These are phyloP conservation scores for Bruguiera hainesii DNA, from an alignment of 441 rosid species.

Conservation along the genomic window DNA sequence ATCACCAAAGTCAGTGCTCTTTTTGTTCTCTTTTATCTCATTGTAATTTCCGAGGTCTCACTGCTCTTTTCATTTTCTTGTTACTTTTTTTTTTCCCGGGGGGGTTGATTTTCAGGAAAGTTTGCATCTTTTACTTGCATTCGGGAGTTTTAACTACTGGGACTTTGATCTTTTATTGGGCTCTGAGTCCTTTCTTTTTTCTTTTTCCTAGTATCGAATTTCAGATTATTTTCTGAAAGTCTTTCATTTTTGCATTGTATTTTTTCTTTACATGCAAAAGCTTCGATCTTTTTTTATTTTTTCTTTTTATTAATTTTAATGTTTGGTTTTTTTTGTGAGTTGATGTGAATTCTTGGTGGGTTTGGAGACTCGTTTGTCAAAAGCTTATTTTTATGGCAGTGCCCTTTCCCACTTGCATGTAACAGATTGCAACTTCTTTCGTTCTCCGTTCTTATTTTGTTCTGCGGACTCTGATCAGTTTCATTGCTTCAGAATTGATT, in stretches of 20 bases:
- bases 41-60: background rate
- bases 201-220: background rate
- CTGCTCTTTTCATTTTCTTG: background rate
- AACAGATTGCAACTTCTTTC: constrained; percentile 17
- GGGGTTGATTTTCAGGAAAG: background rate
- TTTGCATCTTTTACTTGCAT: constrained; percentile 9
- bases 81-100: background rate
- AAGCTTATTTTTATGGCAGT: constrained; percentile 17
- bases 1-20: background rate
- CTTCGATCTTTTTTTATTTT: background rate
- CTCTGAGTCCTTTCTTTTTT: background rate
- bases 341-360: constrained; percentile 3
- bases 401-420: constrained; percentile 31
- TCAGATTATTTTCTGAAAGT: background rate
- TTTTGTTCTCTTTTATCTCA: background rate
- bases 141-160: background rate
- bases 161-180: background rate
- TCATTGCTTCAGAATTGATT: background rate
- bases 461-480: background rate
- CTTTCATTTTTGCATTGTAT: background rate
- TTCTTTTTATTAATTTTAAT: background rate
- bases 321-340: constrained; percentile 7
- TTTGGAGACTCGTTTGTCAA: constrained; percentile 20
- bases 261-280: constrained; percentile 20
- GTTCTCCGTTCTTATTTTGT: background rate